Conservation (phyloP, 2,329 filamentous ascomycete genomes). For the Aspergillus awamori region DNA sequence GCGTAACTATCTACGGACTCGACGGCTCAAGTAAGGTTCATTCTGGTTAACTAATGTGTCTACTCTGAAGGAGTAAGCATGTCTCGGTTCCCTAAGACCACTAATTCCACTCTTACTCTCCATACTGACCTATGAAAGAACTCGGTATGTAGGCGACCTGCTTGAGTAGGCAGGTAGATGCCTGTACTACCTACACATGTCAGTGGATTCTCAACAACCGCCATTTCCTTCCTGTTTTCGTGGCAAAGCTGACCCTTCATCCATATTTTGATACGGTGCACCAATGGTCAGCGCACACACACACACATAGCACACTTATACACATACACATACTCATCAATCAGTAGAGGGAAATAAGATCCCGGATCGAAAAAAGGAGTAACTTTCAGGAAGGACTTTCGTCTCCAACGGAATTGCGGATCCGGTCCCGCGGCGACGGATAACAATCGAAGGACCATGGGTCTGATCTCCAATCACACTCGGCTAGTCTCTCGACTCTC, state of each 20-base stretch:
- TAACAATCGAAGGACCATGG: conserved; percentile 23
- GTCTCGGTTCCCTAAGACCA: not conserved
- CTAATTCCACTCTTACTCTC: not conserved
- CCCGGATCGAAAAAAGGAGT: not conserved
- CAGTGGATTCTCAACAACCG: not conserved
- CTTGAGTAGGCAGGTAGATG: not conserved
- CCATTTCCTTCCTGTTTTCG: not conserved
- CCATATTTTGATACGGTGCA: no score
- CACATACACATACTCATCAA: not conserved
- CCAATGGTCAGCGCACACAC: not conserved
- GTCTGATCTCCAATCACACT: conserved; percentile 8
- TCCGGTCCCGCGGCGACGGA: conserved; percentile 43
- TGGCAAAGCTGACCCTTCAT: not conserved
- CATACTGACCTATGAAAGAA: not conserved
- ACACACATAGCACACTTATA: no score
- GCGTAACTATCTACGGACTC: not conserved
- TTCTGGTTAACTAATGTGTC: not conserved
- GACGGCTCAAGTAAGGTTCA: not conserved
- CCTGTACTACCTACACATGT: not conserved
- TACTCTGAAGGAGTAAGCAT: not conserved
- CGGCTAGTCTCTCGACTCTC: conserved; percentile 8
- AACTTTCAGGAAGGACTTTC: conserved; percentile 4
- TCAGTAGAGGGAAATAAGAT: not conserved
- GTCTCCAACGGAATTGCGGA: conserved; percentile 35
- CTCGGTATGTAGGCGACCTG: not conserved